These are phyloP conservation scores for Phytophthora cryptogea DNA, from an alignment of 352 stramenopile genomes.

Conservation along the genomic window DNA sequence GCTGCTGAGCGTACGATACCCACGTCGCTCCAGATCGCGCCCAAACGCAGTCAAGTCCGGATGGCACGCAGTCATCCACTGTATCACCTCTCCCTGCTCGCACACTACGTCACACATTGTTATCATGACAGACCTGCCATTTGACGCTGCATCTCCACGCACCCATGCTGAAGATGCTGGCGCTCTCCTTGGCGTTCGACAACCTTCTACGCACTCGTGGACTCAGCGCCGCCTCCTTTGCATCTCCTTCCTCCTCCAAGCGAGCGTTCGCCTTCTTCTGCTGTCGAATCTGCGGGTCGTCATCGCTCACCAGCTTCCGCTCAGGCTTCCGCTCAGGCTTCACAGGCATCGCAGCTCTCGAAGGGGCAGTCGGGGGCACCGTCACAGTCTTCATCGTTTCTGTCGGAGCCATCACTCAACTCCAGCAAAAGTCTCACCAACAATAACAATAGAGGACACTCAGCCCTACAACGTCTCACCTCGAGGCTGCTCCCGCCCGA, in stretches of 20 bases:
- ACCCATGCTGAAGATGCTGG: conserved; percentile 73
- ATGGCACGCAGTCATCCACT: conserved; percentile 86
- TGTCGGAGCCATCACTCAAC: conserved; percentile 11
- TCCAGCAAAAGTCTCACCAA: background rate
- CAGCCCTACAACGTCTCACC: conserved; percentile 2
- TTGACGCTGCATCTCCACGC: background rate
- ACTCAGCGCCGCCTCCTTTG: conserved; percentile 36
- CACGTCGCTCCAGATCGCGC: conserved; percentile 57
- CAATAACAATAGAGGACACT: conserved; percentile 9
- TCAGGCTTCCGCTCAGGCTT: conserved; percentile 20
- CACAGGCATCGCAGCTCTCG: conserved; percentile 3
- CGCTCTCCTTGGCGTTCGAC: conserved; percentile 79
- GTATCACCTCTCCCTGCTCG: conserved; percentile 79
- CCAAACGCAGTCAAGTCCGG: conserved; percentile 65
- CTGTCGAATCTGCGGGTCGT: conserved; percentile 26
- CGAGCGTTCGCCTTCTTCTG: conserved; percentile 15
- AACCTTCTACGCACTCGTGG: conserved; percentile 71
- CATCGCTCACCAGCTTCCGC: conserved; percentile 13
- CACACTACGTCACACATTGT: conserved; percentile 47
- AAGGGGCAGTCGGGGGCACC: conserved; percentile 3
- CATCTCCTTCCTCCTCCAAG: conserved; percentile 20
- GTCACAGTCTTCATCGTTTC: conserved; percentile 21
- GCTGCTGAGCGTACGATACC: conserved; percentile 76
- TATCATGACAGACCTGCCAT: background rate
- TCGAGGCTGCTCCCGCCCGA: background rate